Conservation (phyloP, 495 filamentous ascomycete species). For the Penicillium bovifimosum region DNA sequence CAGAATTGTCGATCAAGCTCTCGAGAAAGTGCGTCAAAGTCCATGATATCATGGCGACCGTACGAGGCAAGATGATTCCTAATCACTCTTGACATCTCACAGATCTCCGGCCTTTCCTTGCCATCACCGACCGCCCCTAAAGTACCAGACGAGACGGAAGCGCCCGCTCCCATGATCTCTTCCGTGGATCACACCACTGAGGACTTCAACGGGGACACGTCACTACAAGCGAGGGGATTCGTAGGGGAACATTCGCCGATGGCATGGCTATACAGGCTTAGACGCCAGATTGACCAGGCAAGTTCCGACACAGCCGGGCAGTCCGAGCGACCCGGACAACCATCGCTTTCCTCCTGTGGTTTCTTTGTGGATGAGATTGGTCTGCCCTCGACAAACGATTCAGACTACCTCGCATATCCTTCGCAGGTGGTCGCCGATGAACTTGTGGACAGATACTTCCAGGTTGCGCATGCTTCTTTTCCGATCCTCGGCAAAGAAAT, state of each 20-base stretch:
- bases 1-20: conserved; percentile 24
- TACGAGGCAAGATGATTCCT: not conserved
- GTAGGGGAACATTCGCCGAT: conserved; percentile 56
- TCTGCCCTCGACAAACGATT: conserved; percentile 29
- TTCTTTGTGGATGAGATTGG: conserved; percentile 49
- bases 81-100: not conserved
- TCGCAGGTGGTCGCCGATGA: conserved; percentile 39
- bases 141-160: conserved; percentile 24
- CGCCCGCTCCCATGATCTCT: not conserved
- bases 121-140: conserved; percentile 1
- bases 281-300: conserved; percentile 14
- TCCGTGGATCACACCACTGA: conserved; percentile 33
- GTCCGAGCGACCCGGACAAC: conserved; percentile 12
- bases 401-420: conserved; percentile 47
- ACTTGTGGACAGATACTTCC: conserved; percentile 49
- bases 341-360: conserved; percentile 22
- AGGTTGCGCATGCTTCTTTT: conserved; percentile 50
- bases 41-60: not conserved
- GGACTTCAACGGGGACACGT: conserved; percentile 48
- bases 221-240: conserved; percentile 46
- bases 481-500: conserved; percentile 49
- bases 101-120: not conserved
- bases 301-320: conserved; percentile 3
- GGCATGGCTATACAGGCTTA: conserved; percentile 48
- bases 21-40: conserved; percentile 8